Evolutionary conservation across 352 stramenopile genomes (phyloP), one percentile per base, ranked within the genome.

Genomic region (Phytophthora citricola): DNA sequence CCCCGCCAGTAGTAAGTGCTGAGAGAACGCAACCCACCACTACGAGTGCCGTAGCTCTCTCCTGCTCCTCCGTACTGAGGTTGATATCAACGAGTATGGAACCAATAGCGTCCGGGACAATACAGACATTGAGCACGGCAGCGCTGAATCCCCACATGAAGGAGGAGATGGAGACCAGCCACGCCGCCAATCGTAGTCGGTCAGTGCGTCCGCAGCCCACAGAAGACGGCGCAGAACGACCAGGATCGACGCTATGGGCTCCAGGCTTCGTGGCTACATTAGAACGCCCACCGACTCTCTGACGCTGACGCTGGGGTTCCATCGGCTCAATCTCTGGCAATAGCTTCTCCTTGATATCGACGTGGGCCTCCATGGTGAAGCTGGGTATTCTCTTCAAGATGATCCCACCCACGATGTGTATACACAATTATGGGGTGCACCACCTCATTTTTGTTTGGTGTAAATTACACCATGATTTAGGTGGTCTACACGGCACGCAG

Each of bases 71-170:
- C 15, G 80, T 92, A 15, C 67, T 79, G 39, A 93, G 79, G 31
- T 90, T 87, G 57, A 94, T 90, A 17, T 93, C 85, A 24, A 80
- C 53, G 4, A 94, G 72, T 22, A 94, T 66, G 41, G 86, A 94
- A 0, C 86, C 86, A 2, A 88, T 47, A 10, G 84, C 86, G 32
- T 94, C 73, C 0, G 83, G 81, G 0, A 92, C 79, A 57, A 94
- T 90, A 51, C 86, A 94, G 5, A 94, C 82, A 51, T 94, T 94
- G 9, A 94, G 73, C 31, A 90, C 86, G 5, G 79, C 66, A 27
- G 81, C 70, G 29, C 79, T 75, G 50, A 91, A 93, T 24, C 86
- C 86, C 82, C 86, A 94, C 51, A 94, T 79, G 48, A 94, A 92
- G 32, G 84, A 93, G 8, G 84, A 92, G 40, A 94, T 71, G 36